Evolutionary conservation across 23 red algal species (phyloP).

Genomic region (Agarophyton chilense): DNA sequence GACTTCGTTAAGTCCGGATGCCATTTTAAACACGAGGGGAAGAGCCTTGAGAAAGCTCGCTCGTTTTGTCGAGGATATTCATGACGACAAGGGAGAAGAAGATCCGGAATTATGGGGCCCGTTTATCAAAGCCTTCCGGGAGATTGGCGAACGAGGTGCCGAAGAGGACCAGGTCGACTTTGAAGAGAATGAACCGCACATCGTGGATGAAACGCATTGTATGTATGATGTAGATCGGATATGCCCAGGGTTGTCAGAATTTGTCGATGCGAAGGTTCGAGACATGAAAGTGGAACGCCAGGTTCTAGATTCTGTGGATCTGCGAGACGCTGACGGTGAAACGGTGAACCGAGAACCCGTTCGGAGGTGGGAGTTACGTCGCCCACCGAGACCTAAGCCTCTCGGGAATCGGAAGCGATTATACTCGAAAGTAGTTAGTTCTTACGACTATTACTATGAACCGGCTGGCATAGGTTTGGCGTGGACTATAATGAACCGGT

Average conservation of each 20-base stretch:
- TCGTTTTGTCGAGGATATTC: conserved; percentile 3
- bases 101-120: conserved; percentile 22
- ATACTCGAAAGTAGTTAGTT: neutral
- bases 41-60: neutral
- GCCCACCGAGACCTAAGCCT: neutral
- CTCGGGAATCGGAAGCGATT: neutral
- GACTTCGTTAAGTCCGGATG: conserved; percentile 14
- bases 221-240: conserved; percentile 26
- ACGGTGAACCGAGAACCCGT: neutral
- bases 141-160: neutral
- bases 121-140: conserved; percentile 13
- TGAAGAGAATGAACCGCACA: neutral
- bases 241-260: neutral
- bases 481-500: conserved; percentile 35
- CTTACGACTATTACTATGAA: neutral
- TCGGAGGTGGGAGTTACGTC: neutral
- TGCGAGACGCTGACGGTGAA: neutral
- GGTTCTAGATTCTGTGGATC: neutral
- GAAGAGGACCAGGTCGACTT: neutral
- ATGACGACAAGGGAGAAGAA: conserved; percentile 3
- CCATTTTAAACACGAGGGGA: neutral
- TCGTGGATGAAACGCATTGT: neutral
- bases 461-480: conserved; percentile 34
- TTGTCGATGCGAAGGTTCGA: neutral
- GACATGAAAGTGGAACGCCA: neutral